These are phyloP conservation scores for Thielaviopsis punctulata DNA, from an alignment of 2,329 filamentous ascomycete species.

Conservation along the genomic window DNA sequence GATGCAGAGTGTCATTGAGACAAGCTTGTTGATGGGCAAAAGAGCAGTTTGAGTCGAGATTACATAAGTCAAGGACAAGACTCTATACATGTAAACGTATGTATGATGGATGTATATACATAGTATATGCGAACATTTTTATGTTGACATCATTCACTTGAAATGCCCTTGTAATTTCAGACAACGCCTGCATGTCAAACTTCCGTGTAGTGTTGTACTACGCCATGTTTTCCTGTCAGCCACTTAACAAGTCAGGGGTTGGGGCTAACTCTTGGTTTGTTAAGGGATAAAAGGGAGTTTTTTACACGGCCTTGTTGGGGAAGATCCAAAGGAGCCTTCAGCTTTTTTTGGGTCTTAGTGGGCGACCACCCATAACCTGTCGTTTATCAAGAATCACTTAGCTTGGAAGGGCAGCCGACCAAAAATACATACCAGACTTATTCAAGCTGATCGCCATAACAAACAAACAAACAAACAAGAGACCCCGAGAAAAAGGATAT, in stretches of 20 bases:
- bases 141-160: neutral
- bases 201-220: neutral
- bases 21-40: neutral
- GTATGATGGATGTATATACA: no score
- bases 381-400: no score
- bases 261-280: conserved; percentile 3
- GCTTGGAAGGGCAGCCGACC: neutral
- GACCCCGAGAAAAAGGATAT: neutral
- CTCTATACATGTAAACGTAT: no score
- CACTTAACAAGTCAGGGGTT: conserved; percentile 4
- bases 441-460: neutral
- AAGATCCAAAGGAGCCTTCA: conserved; percentile 1
- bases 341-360: neutral
- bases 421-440: neutral
- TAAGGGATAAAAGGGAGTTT: conserved; percentile 4
- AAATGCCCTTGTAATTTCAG: neutral
- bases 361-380: no score
- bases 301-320: conserved; percentile 10
- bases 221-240: neutral
- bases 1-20: neutral
- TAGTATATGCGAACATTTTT: no score
- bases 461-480: neutral
- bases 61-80: no score
- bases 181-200: neutral
- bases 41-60: neutral